These are phyloP conservation scores for Desmodesmus armatus DNA, from an alignment of 139 green algal genomes.

Conservation along the genomic window DNA sequence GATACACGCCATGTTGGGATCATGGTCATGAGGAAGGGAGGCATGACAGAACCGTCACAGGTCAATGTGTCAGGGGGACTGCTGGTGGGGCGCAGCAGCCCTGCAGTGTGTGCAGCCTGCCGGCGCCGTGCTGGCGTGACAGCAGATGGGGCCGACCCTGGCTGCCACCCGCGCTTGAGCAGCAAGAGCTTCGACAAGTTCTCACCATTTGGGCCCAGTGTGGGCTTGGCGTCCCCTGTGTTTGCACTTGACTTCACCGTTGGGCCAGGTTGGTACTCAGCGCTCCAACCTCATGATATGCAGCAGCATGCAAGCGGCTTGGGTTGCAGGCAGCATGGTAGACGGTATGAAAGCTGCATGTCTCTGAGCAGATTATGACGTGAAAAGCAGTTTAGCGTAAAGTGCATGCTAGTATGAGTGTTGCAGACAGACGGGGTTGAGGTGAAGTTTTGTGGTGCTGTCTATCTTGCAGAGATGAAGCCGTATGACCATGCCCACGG, in stretches of 20 bases:
- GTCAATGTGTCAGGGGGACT: slow-evolving; percentile 45
- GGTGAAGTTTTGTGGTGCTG: not conserved
- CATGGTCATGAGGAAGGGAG: slow-evolving; percentile 46
- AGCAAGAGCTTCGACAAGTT: slow-evolving; percentile 54
- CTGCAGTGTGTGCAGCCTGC: slow-evolving; percentile 55
- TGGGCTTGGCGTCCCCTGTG: slow-evolving; percentile 48
- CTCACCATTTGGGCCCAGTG: slow-evolving; percentile 32
- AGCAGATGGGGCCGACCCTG: too few species aligned
- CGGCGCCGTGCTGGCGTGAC: not conserved
- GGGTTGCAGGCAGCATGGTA: too few species aligned
- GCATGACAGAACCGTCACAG: slow-evolving; percentile 29
- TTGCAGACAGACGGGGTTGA: too few species aligned
- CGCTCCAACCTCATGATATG: too few species aligned
- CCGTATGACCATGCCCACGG: slow-evolving; percentile 65
- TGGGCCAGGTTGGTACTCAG: slow-evolving; percentile 53
- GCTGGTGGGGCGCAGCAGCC: slow-evolving; percentile 48
- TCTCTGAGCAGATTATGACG: too few species aligned
- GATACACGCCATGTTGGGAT: slow-evolving; percentile 62
- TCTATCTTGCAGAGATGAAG: slow-evolving; percentile 53
- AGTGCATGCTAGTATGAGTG: too few species aligned
- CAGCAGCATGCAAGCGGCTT: too few species aligned
- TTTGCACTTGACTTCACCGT: slow-evolving; percentile 63
- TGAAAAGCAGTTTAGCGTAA: too few species aligned
- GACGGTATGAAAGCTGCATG: too few species aligned
- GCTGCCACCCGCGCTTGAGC: slow-evolving; percentile 55